Conservation (phyloP, 2,329 filamentous ascomycete species). For the Apiospora pterosperma region DNA sequence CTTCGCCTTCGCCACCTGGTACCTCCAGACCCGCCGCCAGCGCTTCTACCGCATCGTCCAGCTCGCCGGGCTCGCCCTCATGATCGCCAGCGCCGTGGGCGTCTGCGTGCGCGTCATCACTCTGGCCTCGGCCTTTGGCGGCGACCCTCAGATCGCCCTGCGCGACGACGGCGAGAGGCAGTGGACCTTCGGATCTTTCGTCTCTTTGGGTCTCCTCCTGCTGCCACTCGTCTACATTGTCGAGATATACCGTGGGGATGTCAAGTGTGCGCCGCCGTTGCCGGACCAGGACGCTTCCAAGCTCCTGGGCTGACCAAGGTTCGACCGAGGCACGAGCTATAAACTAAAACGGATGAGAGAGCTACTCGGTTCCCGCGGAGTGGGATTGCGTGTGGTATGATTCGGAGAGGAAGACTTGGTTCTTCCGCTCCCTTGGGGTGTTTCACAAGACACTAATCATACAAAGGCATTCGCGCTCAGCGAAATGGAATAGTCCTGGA, state of each 20-base stretch:
- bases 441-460: too few relatives aligned
- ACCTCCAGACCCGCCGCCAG: constrained; percentile 54
- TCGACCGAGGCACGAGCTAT: too few relatives aligned
- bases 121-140: constrained; percentile 60
- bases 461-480: too few relatives aligned
- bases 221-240: constrained; percentile 57
- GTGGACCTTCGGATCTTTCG: constrained; percentile 62
- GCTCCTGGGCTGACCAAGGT: too few relatives aligned
- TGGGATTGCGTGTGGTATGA: too few relatives aligned
- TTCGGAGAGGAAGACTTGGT: too few relatives aligned
- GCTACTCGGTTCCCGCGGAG: too few relatives aligned
- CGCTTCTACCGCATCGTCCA: constrained; percentile 54
- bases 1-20: constrained; percentile 60
- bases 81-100: constrained; percentile 54
- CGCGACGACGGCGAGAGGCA: constrained; percentile 49
- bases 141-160: constrained; percentile 46
- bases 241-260: constrained; percentile 53
- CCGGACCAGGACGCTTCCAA: constrained; percentile 12
- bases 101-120: constrained; percentile 55
- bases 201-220: constrained; percentile 57
- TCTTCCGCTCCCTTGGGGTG: too few relatives aligned
- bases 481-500: too few relatives aligned
- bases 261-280: constrained; percentile 27
- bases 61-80: constrained; percentile 50
- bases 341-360: too few relatives aligned